Evolutionary conservation across 306 rosid genomes (phyloP).

Genomic region (Cicer judaicum): DNA sequence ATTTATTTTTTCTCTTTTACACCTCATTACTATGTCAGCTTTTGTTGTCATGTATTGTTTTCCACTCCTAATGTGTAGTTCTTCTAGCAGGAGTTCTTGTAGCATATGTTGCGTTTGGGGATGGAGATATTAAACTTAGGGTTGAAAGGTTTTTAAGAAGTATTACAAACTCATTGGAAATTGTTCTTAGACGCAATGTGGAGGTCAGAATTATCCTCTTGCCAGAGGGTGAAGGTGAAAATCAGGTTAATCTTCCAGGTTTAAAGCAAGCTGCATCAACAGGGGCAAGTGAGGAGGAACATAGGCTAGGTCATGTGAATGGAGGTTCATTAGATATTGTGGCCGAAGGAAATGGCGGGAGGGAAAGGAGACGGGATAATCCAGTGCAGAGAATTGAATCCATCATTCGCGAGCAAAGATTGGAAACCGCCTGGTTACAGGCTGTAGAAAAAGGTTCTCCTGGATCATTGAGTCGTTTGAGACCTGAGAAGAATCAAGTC

Average conservation of each 20-base stretch:
- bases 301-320: slow-evolving; percentile 49
- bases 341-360: slow-evolving; percentile 58
- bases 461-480: slow-evolving; percentile 74
- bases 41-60: slow-evolving; percentile 34
- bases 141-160: slow-evolving; percentile 96
- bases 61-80: slow-evolving; percentile 38
- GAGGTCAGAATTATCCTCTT: slow-evolving; percentile 89
- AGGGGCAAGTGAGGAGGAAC: slow-evolving; percentile 52
- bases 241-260: slow-evolving; percentile 49
- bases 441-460: slow-evolving; percentile 91
- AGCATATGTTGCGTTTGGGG: slow-evolving; percentile 83
- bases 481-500: slow-evolving; percentile 95
- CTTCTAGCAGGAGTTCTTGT: slow-evolving; percentile 72
- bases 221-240: slow-evolving; percentile 71
- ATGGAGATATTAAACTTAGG: slow-evolving; percentile 76
- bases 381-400: slow-evolving; percentile 95
- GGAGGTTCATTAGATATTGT: slow-evolving; percentile 61
- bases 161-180: slow-evolving; percentile 91
- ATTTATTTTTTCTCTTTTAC: slow-evolving; percentile 18
- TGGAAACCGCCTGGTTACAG: slow-evolving; percentile 97
- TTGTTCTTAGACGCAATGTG: slow-evolving; percentile 85
- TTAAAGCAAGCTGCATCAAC: slow-evolving; percentile 50
- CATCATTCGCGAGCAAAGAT: slow-evolving; percentile 88
- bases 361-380: slow-evolving; percentile 63
- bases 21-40: slow-evolving; percentile 16